A percentile compares a stretch with the other conserved stretches of the same genome.
These are phyloP conservation scores for Penicillium decumbens DNA, from an alignment of 2,329 filamentous ascomycete genomes.

Conservation along the genomic window DNA sequence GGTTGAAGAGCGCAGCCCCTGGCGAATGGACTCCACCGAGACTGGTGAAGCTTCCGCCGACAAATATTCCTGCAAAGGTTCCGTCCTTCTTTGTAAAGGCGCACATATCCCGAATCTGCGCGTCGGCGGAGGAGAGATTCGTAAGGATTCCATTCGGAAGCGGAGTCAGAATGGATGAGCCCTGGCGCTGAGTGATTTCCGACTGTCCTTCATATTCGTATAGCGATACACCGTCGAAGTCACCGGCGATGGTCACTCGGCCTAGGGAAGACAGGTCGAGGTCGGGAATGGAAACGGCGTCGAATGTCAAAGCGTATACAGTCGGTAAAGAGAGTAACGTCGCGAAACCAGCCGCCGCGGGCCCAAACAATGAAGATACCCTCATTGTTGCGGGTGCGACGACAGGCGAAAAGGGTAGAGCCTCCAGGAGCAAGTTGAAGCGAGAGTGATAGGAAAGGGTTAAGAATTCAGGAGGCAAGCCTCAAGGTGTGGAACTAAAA, in stretches of 20 bases:
- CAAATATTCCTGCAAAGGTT: conserved; percentile 65
- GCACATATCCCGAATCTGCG: conserved; percentile 84
- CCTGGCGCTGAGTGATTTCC: conserved; percentile 59
- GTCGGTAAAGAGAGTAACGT: conserved; percentile 29
- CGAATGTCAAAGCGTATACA: conserved; percentile 34
- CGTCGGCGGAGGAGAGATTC: conserved; percentile 70
- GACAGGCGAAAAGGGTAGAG: conserved; percentile 25
- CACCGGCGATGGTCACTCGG: conserved; percentile 76
- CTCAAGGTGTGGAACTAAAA: conserved; percentile 20
- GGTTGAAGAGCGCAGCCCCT: conserved; percentile 76
- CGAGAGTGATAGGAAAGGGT: conserved; percentile 10
- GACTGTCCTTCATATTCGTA: conserved; percentile 81
- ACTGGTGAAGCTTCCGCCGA: conserved; percentile 95
- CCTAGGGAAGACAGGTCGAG: conserved; percentile 74
- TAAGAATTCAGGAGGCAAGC: conserved; percentile 18
- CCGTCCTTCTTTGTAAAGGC: conserved; percentile 65
- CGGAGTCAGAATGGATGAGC: conserved; percentile 72
- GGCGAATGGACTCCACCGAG: conserved; percentile 70
- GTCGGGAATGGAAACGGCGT: conserved; percentile 34
- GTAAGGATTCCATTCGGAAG: conserved; percentile 82
- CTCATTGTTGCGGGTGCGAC: conserved; percentile 43
- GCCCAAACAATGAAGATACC: conserved; percentile 44
- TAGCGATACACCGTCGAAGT: conserved; percentile 86
- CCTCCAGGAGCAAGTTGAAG: conserved; percentile 1
- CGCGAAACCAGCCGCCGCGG: conserved; percentile 40